These are phyloP conservation scores for Sugiyamaella novakii DNA, from an alignment of 1,139 yeast species.

Conservation along the genomic window DNA sequence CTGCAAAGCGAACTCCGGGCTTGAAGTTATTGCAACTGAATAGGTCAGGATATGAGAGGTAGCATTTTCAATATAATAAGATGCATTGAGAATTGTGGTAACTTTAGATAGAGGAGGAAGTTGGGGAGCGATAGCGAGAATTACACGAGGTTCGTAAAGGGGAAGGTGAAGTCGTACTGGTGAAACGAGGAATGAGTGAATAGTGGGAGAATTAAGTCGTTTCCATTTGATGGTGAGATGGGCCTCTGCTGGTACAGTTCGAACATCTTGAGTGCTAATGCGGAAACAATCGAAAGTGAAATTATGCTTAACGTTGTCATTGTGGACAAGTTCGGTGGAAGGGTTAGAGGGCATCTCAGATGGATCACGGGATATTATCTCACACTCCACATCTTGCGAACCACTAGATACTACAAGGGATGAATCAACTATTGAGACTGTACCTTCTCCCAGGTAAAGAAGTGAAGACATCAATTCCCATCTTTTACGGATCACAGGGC, in stretches of 20 bases:
- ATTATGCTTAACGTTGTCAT: constrained; percentile 32
- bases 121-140: constrained; percentile 41
- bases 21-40: constrained; percentile 50
- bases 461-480: constrained; percentile 39
- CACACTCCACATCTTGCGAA: constrained; percentile 25
- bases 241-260: constrained; percentile 41
- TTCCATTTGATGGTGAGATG: constrained; percentile 37
- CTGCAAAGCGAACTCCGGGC: constrained; percentile 45
- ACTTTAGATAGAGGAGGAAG: constrained; percentile 1
- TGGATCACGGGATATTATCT: constrained; percentile 21
- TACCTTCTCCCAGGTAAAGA: constrained; percentile 32
- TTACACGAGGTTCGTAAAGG: constrained; percentile 67
- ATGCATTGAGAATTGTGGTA: constrained; percentile 7
- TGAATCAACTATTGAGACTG: constrained; percentile 32
- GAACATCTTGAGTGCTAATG: constrained; percentile 32
- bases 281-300: constrained; percentile 36
- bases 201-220: constrained; percentile 25
- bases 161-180: constrained; percentile 52
- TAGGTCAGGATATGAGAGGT: constrained; percentile 69
- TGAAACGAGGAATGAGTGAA: constrained; percentile 32
- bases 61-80: constrained; percentile 71
- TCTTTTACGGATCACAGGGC: constrained; percentile 36
- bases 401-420: constrained; percentile 25
- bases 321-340: constrained; percentile 32
- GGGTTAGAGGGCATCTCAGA: constrained; percentile 8